phyloP scores from a whole-genome alignment of 345 rosid genomes.

The Pugionium dolabratum region DNA sequence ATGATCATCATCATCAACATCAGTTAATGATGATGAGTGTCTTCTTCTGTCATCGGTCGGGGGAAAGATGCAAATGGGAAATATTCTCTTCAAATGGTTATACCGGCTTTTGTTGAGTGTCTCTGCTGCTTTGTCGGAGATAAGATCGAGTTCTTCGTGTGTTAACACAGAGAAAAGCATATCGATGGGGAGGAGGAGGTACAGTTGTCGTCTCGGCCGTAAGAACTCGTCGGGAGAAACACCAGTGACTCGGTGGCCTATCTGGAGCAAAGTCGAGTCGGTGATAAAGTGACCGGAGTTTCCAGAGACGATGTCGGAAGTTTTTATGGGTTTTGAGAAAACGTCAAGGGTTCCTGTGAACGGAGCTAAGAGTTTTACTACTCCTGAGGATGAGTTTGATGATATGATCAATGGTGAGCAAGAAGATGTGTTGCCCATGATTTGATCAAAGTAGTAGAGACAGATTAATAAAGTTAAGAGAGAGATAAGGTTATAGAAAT shows the following conservation, averaged over 20 bases:
- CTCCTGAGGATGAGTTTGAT: conserved; percentile 32
- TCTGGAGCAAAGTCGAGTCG: conserved; percentile 37
- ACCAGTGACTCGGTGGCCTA: conserved; percentile 36
- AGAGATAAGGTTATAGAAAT: conserved; percentile 18
- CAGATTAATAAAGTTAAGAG: conserved; percentile 4
- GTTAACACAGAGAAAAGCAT: conserved; percentile 44
- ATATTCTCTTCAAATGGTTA: conserved; percentile 40
- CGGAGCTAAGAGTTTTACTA: conserved; percentile 40
- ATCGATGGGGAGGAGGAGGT: conserved; percentile 38
- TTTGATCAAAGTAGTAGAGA: conserved; percentile 21
- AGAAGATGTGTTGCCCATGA: conserved; percentile 46
- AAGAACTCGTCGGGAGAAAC: conserved; percentile 27
- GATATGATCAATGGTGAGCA: conserved; percentile 35
- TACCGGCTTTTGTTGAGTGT: conserved; percentile 33
- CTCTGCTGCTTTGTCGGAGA: conserved; percentile 37
- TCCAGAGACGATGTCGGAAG: conserved; percentile 34
- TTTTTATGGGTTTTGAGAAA: conserved; percentile 36
- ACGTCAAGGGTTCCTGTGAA: conserved; percentile 34
- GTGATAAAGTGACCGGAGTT: conserved; percentile 30
- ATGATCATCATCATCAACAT: conserved; percentile 15
- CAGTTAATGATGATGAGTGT: conserved; percentile 25
- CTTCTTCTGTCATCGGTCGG: conserved; percentile 28
- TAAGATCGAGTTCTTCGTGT: conserved; percentile 39
- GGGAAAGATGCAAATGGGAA: conserved; percentile 41
- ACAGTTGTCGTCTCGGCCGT: conserved; percentile 39